phyloP scores from a whole-genome alignment of 2,329 filamentous ascomycete species.

The Ambrosiella xylebori region DNA sequence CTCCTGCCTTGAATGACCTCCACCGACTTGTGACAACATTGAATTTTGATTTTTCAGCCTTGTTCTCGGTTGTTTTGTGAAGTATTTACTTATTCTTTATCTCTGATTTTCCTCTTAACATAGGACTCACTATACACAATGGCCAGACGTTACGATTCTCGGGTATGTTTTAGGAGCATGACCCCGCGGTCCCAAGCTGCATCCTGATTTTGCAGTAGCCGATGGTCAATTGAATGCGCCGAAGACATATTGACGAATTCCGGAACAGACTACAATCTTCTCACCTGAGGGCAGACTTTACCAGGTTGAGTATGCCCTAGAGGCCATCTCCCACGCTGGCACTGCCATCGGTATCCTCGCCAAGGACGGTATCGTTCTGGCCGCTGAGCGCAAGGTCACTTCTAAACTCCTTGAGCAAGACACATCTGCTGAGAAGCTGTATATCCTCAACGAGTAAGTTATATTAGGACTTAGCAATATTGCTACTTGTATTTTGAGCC shows the following conservation, averaged over 20 bases:
- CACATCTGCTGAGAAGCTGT: conserved; percentile 98
- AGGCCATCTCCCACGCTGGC: conserved; percentile 95
- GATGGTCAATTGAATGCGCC: neutral
- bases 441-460: conserved; percentile 89
- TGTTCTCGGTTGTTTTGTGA: neutral
- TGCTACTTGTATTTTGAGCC: neutral
- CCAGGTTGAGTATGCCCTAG: conserved; percentile 97
- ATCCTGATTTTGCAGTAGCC: neutral
- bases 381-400: conserved; percentile 95
- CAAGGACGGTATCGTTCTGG: conserved; percentile 94
- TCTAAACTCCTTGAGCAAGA: conserved; percentile 99
- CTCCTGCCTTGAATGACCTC: neutral
- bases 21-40: no score
- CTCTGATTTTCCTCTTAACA: neutral
- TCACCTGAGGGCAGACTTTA: conserved; percentile 96
- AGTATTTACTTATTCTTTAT: neutral
- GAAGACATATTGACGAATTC: neutral
- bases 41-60: no score
- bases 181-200: neutral
- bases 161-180: conserved; percentile 39
- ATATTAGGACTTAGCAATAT: neutral
- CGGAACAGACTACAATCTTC: conserved; percentile 85
- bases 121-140: conserved; percentile 31
- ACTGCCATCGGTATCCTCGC: conserved; percentile 93
- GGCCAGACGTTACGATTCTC: conserved; percentile 95